Conservation (phyloP, 192 early-diverging fungal species). For the Rhizoclosmatium sp. region DNA sequence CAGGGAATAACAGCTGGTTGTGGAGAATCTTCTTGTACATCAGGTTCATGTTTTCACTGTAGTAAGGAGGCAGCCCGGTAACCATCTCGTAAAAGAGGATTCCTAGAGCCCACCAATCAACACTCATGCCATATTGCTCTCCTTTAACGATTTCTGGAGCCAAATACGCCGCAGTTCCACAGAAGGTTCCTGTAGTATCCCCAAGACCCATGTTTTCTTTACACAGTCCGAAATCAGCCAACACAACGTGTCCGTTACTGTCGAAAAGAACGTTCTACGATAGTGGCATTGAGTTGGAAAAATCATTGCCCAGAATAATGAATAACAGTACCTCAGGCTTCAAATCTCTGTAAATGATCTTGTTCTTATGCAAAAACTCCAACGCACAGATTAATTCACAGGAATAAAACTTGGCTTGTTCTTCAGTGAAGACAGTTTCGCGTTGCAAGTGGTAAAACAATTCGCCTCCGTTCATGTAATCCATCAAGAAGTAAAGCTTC, state of each 20-base stretch:
- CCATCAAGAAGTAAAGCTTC: conserved; percentile 80
- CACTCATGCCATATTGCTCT: conserved; percentile 67
- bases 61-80: conserved; percentile 71
- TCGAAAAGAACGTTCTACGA: conserved; percentile 64
- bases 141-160: conserved; percentile 84
- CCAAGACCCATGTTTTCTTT: conserved; percentile 66
- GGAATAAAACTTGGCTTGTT: conserved; percentile 84
- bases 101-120: conserved; percentile 87
- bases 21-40: conserved; percentile 70
- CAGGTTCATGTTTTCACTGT: conserved; percentile 60
- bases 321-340: conserved; percentile 58
- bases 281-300: background rate
- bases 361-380: conserved; percentile 71
- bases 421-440: conserved; percentile 88
- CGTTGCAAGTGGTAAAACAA: conserved; percentile 92
- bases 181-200: conserved; percentile 59
- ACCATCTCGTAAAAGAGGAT: conserved; percentile 77
- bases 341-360: conserved; percentile 71
- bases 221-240: conserved; percentile 83
- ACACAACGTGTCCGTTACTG: conserved; percentile 71
- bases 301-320: conserved; percentile 16
- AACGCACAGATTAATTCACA: conserved; percentile 76
- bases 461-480: conserved; percentile 84
- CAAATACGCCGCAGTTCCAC: conserved; percentile 65
- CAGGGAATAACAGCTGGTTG: conserved; percentile 60